Evolutionary conservation across 225 moss, liverwort and hornwort genomes (phyloP), one percentile per base, ranked within the genome.

Genomic region (Lunularia cruciata): DNA sequence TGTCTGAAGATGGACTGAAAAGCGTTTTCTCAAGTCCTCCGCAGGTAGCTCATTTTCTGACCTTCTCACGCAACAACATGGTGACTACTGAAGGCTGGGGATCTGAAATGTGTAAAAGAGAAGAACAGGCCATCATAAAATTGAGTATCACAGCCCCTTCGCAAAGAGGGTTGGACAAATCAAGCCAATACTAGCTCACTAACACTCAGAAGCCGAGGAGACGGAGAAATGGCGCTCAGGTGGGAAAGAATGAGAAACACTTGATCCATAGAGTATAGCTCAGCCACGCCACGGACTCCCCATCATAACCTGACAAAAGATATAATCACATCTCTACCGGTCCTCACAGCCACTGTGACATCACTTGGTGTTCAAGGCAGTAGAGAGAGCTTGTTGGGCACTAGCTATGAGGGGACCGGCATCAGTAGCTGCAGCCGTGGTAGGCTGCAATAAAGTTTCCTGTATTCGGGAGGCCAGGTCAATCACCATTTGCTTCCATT

Each of bases 401-500:
- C 79, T 76, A 6, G 81, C 90, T 53, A 95, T 13, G 4, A 95
- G 87, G 54, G 87, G 84, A 11, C 84, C 92, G 53, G 53, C 71
- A 62, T 89, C 83, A 19, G 87, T 89, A 61, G 85, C 79, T 15
- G 86, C 88, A 49, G 85, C 95, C 15, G 85, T 78, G 15, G 84
- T 68, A 43, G 89, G 73, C 46, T 90, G 87, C 65, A 90, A 79
- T 31, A 92, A 67, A 8, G 92, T 88, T 78, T 92, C 85, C 53
- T 85, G 90, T 70, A 95, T 88, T 5, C 85, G 77, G 27, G 86
- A 86, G 28, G 95, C 92, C 60, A 95, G 73, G 62, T 92, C 90
- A 33, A 92, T 80, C 11, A 95, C 85, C 90, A 90, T 86, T 27
- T 87, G 78, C 69, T 83, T 90, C 78, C 86, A 83, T 2, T 47